Evolutionary conservation across 2,329 filamentous ascomycete genomes (phyloP).

Genomic region (Aureobasidium subglaciale): DNA sequence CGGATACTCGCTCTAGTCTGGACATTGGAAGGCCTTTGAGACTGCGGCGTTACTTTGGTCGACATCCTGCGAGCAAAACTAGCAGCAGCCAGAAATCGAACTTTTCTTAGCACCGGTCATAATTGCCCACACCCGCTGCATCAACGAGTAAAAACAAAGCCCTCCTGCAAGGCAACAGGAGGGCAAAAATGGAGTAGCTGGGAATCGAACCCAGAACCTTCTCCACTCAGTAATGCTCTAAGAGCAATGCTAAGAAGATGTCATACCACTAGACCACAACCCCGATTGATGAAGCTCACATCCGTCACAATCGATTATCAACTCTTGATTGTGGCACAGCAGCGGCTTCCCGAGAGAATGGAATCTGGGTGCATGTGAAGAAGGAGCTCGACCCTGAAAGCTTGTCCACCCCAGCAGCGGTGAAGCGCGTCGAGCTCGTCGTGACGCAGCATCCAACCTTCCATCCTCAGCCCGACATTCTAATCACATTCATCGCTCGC

Average conservation of each 20-base stretch:
- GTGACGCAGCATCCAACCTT: no score
- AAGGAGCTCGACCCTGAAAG: background rate
- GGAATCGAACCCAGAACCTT: constrained; percentile 14
- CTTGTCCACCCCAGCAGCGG: constrained; percentile 3
- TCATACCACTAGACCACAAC: constrained; percentile 14
- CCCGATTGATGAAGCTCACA: background rate
- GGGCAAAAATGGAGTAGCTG: constrained; percentile 6
- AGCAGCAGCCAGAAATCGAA: no score
- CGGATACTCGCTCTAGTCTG: no score
- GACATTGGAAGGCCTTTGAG: no score
- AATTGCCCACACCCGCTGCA: no score
- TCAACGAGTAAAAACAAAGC: background rate
- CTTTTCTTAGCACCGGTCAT: no score
- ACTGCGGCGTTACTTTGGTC: no score
- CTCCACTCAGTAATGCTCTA: constrained; percentile 3
- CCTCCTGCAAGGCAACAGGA: background rate
- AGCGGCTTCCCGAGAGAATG: no score
- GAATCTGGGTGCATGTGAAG: background rate
- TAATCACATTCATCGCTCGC: background rate
- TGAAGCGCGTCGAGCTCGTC: background rate
- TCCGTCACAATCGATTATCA: background rate
- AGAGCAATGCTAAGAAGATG: constrained; percentile 12
- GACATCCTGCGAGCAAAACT: no score
- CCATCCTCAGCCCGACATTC: background rate
- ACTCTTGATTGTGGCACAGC: no score